Percentiles rank a stretch among this genome's conserved stretches.
These are phyloP conservation scores for Mycosphaerella sp. DNA, from an alignment of 2,329 filamentous ascomycete species.

Conservation along the genomic window DNA sequence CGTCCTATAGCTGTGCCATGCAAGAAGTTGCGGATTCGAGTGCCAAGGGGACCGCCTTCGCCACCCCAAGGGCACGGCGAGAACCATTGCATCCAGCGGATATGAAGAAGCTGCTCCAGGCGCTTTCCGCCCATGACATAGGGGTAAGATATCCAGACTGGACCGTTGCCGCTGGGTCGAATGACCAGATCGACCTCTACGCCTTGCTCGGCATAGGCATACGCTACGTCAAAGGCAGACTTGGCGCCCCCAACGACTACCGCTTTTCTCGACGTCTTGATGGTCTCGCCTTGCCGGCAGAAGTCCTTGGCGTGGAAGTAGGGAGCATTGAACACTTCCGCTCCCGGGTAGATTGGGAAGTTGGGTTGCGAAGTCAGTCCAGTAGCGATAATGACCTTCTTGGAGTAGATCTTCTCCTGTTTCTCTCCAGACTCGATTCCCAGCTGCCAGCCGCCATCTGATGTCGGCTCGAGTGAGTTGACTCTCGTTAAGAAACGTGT, in stretches of 20 bases:
- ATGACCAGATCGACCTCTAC: constrained; percentile 53
- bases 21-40: constrained; percentile 47
- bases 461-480: constrained; percentile 40
- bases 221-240: constrained; percentile 58
- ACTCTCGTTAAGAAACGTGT: constrained; percentile 51
- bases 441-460: constrained; percentile 23
- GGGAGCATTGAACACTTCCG: constrained; percentile 46
- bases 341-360: constrained; percentile 48
- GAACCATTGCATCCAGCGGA: constrained; percentile 65
- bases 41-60: constrained; percentile 51
- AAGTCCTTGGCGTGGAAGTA: constrained; percentile 57
- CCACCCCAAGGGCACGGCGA: constrained; percentile 67
- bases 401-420: constrained; percentile 41
- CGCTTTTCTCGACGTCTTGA: constrained; percentile 37
- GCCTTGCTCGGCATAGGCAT: constrained; percentile 50
- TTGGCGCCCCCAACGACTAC: constrained; percentile 58
- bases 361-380: constrained; percentile 55
- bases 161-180: constrained; percentile 53
- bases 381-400: constrained; percentile 56
- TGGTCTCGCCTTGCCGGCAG: constrained; percentile 35
- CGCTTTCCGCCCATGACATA: constrained; percentile 61
- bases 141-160: constrained; percentile 54
- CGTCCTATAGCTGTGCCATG: constrained; percentile 55
- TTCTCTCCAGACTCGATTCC: constrained; percentile 16
- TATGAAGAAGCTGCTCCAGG: constrained; percentile 62